Base-by-base conservation (phyloP, 306 rosid species). In the Quercus suber region DNA sequence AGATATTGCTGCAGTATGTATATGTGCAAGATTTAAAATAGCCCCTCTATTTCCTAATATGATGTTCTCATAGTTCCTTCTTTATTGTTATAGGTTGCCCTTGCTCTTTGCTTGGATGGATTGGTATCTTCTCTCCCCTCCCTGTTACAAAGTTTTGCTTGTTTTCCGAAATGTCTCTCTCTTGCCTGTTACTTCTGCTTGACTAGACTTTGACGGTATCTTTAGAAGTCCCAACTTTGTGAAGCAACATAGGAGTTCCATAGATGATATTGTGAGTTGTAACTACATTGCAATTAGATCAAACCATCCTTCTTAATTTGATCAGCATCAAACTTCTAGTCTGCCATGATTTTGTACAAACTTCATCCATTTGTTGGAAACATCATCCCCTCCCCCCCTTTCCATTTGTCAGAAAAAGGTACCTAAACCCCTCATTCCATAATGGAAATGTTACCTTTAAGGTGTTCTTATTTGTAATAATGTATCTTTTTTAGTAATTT, bases 1-100 rank as follows among this genome's bases (percentile, higher is more conserved):
- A 89, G 99, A 95, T 84, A 95, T 95, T 84, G 99, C 99, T 71
- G 97, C 98, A 49, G 99, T 95, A 88, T 78, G 97, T 64, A 80
- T 73, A 6, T 5, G 78, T 71, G 73, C 28, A 35, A 82, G 31
- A 73, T 73, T 27, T 79, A 33, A 65, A 33, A 12, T 76, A 25
- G 68, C 76, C 70, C 71, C 23, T 70, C 68, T 18, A 25, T 55
- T 71, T 56, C 78, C 65, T 71, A 67, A 18, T 53, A 72, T 80
- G 76, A 49, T 73, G 71, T 59, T 81, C 63, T 89, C 65, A 88
- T 20, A 72, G 19, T 84, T 80, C 70, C 18, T 73, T 55, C 68
- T 85, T 57, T 84, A 31, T 82, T 71, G 31, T 87, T 80, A 17
- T 75, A 95, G 99, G 99, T 95, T 82, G 94, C 98, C 74, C 81